Evolutionary conservation across 352 stramenopile genomes (phyloP), one percentile per base, ranked within the genome.

Genomic region (Plasmopara muralis): DNA sequence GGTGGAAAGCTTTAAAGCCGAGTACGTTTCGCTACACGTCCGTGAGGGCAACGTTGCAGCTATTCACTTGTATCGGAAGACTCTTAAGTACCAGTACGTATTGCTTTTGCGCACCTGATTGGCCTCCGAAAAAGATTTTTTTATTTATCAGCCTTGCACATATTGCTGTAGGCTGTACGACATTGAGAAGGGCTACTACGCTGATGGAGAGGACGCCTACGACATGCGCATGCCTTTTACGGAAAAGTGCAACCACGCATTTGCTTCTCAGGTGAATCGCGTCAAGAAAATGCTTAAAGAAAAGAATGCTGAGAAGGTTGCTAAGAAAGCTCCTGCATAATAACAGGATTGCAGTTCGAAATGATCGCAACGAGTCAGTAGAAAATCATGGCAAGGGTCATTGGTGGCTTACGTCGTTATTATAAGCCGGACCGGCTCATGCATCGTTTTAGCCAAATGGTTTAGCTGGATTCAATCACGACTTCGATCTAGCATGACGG

Each of bases 21-120:
- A 98, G 64, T 99, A 98, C 69, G 96, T 99, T n/a, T 98, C 89
- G 50, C 84, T 99, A 31, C 97, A 99, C 80, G 97, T 99, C 30
- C 88, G 97, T 44, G 95, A 98, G 67, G 97, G 88, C 35, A 99
- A 99, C 67, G 75, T 82, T 41, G 97, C 96, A 0, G 97, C 97
- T 10, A 98, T 98, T 71, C 96, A 99, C 70, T 66, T 99, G 53
- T 99, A 99, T 75, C 94, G 75, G 56, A 81, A 97, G 48, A 99
- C 97, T 25, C 81, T 99, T 16, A 84, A 92, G 56, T 99, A 99
- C 75, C 80, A 98, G 79, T 95, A 72, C 63, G 78, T 63, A 29
- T 12, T 46, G 28, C 20, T 25, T 3, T 25, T 3, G 20, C 3
- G 20, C 20, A 25, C 20, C 20, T 25, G 3, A 25, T 25, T 25